Evolutionary conservation across 345 rosid species (phyloP), one percentile per base, ranked within the genome.

Genomic region (Alliaria petiolata): DNA sequence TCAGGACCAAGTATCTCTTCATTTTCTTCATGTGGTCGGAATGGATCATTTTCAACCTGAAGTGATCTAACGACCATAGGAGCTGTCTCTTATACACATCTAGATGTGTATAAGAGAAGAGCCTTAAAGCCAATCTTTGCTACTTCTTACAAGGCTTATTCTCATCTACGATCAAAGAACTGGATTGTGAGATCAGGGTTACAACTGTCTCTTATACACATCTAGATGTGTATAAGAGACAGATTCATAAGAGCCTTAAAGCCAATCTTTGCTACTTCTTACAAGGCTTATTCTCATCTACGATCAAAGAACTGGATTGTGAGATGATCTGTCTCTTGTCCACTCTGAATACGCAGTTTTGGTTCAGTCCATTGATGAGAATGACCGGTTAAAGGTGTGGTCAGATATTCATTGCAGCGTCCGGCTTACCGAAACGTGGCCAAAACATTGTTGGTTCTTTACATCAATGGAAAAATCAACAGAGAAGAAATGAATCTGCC

Each of bases 221-320:
- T n/a, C n/a, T n/a, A n/a, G n/a, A n/a, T n/a, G n/a, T n/a, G n/a
- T n/a, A n/a, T n/a, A n/a, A n/a, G n/a, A n/a, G n/a, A n/a, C n/a
- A n/a, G 13, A 39, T 70, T 64, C 67, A 74, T 86, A 81, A 82
- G 43, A 20, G 62, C 78, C 1, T 63, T 61, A 38, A 83, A 71
- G 17, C 57, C 53, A 1, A 68, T 42, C 1, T 92, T 92, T 62
- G 86, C 91, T 2, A 45, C 52, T 5, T 78, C 55, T 33, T 87
- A 72, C 89, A 85, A 77, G 74, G 97, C 84, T 15, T 90, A 85
- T 75, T 83, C 89, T 0, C 90, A 87, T 75, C 82, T 90, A 34
- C 59, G 90, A 12, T 38, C 3, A 8, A 90, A 83, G 71, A 90
- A 85, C 70, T 87, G 90, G 95, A 83, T 88, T 57, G 78, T 88